A percentile compares a stretch with the other conserved stretches of the same genome.
Conservation (phyloP, 441 rosid species). For the Arabidopsis lyrata region DNA sequence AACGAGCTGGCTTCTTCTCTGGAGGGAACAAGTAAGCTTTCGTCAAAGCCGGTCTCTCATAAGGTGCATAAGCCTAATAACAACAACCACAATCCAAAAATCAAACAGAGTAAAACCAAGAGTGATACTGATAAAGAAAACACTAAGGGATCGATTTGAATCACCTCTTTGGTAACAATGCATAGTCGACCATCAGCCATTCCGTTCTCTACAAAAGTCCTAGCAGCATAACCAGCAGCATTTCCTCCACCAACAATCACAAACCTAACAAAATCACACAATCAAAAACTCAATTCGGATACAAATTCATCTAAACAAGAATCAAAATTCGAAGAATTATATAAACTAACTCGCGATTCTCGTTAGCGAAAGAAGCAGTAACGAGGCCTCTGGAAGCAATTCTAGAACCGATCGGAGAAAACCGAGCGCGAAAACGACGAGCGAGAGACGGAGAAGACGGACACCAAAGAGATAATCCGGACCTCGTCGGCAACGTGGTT, state of each 20-base stretch:
- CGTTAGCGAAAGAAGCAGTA: conserved; percentile 77
- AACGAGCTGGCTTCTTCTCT: conserved; percentile 89
- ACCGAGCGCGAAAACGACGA: conserved; percentile 47
- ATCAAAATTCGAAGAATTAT: background rate
- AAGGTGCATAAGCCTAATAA: conserved; percentile 81
- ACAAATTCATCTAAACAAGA: background rate
- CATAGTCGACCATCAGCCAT: conserved; percentile 94
- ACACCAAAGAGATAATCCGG: conserved; percentile 64
- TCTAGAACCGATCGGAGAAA: conserved; percentile 52
- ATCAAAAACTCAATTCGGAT: conserved; percentile 26
- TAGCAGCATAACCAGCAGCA: conserved; percentile 95
- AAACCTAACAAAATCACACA: conserved; percentile 51
- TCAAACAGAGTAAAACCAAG: background rate
- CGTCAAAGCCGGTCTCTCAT: conserved; percentile 95
- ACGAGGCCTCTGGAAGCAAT: conserved; percentile 57
- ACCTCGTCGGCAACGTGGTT: conserved; percentile 57
- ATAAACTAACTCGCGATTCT: conserved; percentile 79
- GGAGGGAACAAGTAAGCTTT: conserved; percentile 90
- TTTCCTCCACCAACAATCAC: conserved; percentile 97
- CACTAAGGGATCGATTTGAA: conserved; percentile 1
- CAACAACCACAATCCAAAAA: conserved; percentile 4
- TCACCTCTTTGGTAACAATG: conserved; percentile 88
- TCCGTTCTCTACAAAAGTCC: conserved; percentile 87
- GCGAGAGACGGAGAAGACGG: conserved; percentile 59
- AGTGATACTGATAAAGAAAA: background rate